phyloP scores from a whole-genome alignment of 2,329 filamentous ascomycete genomes.

The Cladosporium cucumerinum region DNA sequence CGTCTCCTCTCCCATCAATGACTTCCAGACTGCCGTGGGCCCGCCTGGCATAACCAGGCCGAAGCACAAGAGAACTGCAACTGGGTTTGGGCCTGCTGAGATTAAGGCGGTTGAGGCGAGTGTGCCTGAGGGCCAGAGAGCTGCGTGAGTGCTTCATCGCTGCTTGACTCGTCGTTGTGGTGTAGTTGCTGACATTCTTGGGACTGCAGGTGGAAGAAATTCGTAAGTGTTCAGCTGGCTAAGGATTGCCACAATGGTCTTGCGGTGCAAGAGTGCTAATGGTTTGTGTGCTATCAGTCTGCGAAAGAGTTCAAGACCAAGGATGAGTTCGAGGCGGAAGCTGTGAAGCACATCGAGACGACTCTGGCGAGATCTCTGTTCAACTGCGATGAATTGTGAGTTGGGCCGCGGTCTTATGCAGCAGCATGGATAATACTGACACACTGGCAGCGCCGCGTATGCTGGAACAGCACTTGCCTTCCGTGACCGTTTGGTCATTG shows the following conservation, averaged over 20 bases:
- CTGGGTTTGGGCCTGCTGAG: slow-evolving; percentile 83
- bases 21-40: slow-evolving; percentile 81
- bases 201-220: slow-evolving; percentile 55
- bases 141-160: slow-evolving; percentile 59
- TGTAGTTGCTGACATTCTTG: background rate
- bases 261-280: background rate
- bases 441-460: slow-evolving; percentile 67
- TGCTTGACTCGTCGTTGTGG: background rate
- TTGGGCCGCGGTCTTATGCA: slow-evolving; percentile 33
- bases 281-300: slow-evolving; percentile 42
- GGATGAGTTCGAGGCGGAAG: slow-evolving; percentile 78
- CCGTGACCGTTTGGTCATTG: slow-evolving; percentile 84
- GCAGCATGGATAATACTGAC: slow-evolving; percentile 15
- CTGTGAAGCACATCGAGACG: slow-evolving; percentile 93
- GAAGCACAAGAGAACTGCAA: slow-evolving; percentile 96
- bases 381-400: slow-evolving; percentile 80
- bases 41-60: slow-evolving; percentile 77
- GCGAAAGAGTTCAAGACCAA: slow-evolving; percentile 69
- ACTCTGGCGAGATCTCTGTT: slow-evolving; percentile 93
- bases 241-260: background rate
- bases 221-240: slow-evolving; percentile 42
- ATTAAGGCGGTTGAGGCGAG: slow-evolving; percentile 91
- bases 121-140: slow-evolving; percentile 85
- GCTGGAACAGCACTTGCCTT: slow-evolving; percentile 87
- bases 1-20: slow-evolving; percentile 75